Percentiles rank a stretch among this genome's conserved stretches.
phyloP scores from a whole-genome alignment of 2,329 filamentous ascomycete species.

The Sclerotinia glacialis region DNA sequence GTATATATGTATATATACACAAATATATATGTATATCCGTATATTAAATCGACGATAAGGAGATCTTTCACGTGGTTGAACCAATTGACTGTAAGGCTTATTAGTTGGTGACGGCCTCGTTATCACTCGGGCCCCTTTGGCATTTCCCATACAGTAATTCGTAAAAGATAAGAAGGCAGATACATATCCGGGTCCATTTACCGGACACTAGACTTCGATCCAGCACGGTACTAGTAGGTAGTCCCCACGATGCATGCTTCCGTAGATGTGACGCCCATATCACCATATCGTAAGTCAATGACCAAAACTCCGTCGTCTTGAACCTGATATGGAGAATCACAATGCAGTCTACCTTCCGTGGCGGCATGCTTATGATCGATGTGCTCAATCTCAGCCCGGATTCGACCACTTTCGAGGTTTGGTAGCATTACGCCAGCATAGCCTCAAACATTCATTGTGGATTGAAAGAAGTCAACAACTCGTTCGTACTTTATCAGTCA shows the following conservation, averaged over 20 bases:
- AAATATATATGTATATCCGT: no score
- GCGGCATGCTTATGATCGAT: not conserved
- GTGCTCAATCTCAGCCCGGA: not conserved
- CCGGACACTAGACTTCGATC: not conserved
- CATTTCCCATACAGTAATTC: not conserved
- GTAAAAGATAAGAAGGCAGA: not conserved
- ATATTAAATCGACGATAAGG: not conserved
- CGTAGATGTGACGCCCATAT: not conserved
- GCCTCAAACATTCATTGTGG: not conserved
- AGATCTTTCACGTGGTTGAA: not conserved
- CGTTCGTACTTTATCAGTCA: not conserved
- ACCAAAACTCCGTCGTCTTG: not conserved
- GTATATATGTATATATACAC: no score
- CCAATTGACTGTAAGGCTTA: not conserved
- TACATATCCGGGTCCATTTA: not conserved
- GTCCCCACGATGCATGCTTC: not conserved
- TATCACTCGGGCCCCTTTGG: not conserved
- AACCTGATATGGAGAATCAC: not conserved
- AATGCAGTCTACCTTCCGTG: not conserved
- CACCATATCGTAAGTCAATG: not conserved
- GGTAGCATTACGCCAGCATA: not conserved
- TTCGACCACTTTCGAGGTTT: not conserved
- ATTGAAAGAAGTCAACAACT: not conserved
- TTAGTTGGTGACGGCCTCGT: not conserved
- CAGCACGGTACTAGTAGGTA: not conserved